Conservation (phyloP, 768 basidiomycete species). For the Boletus eberwhitei region DNA sequence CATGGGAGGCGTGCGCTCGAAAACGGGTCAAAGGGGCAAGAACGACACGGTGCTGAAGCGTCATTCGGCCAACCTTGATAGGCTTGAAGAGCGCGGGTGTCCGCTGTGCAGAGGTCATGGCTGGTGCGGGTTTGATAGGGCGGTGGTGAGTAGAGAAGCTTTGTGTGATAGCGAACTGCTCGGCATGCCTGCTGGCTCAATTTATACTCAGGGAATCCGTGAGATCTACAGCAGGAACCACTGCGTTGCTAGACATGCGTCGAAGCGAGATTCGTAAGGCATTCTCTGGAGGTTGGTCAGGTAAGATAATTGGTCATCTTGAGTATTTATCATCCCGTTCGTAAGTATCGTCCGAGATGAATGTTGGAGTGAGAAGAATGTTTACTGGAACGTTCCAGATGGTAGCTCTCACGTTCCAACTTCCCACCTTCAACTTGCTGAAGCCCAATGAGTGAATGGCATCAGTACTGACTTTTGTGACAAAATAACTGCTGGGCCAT, state of each 20-base stretch:
- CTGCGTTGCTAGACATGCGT: not conserved
- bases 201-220: not conserved
- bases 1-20: constrained; percentile 36
- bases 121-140: not conserved
- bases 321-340: too few relatives aligned
- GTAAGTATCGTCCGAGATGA: not conserved
- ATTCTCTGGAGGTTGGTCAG: not conserved
- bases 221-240: not conserved
- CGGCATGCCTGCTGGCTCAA: not conserved
- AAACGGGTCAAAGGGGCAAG: constrained; percentile 52
- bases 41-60: constrained; percentile 49
- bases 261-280: not conserved
- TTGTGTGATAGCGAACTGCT: not conserved
- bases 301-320: not conserved
- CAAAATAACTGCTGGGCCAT: too few relatives aligned
- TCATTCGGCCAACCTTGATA: constrained; percentile 39
- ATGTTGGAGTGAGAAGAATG: not conserved
- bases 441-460: too few relatives aligned
- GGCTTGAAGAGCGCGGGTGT: constrained; percentile 42
- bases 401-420: not conserved
- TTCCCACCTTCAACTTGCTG: not conserved
- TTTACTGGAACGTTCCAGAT: not conserved
- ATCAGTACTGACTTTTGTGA: too few relatives aligned
- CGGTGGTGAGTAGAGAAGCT: not conserved
- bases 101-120: constrained; percentile 1